Base-by-base conservation (phyloP, 2,329 filamentous ascomycete genomes). In the Talaromyces sp. region DNA sequence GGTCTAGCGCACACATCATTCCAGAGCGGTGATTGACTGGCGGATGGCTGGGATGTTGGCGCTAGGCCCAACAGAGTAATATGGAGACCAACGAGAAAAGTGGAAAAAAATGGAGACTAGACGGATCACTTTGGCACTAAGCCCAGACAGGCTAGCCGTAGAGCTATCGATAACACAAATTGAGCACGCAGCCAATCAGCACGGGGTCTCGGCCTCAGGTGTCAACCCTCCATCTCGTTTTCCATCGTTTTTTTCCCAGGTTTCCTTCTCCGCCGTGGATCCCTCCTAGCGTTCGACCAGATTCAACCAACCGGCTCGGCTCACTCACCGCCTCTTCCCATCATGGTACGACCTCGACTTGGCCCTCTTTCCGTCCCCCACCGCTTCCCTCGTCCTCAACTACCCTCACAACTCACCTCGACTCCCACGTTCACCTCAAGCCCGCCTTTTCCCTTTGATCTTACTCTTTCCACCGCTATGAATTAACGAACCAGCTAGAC, bases 281-380 rank as follows among this genome's bases (percentile, higher is more conserved):
- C 60, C 50, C 50, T 59, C 70, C 74, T 75, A 74, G 73, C 75
- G 74, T 72, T 73, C 50, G 6, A 11, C 54, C 54, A 56, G 11
- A 39, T 56, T 71, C 73, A 35, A 33, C 73, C 69, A 69, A 68
- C 61, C 68, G 64, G 62, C 68, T 48, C 57, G 54, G 42, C 56
- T 66, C 69, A 67, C 73, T 77, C 76, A 78, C 76, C 76, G 76
- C 76, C 76, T 73, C 73, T 77, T 77, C 72, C 70, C 70, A 48
- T 28, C 37, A 42, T 18, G 28, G 37, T 57, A 57, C 54, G 54
- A 57, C 35, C 21, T 57, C 40, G 40, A 46, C 35, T 54, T 48
- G 3, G 28, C 44, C 42, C 42, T 46, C 42, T 46, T 46, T 46
- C 21, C 23, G n/a, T 60, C 74, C 71, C 73, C 73, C 78, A 77